phyloP scores from a whole-genome alignment of 2,329 filamentous ascomycete genomes.

The Aureobasidium pullulans region DNA sequence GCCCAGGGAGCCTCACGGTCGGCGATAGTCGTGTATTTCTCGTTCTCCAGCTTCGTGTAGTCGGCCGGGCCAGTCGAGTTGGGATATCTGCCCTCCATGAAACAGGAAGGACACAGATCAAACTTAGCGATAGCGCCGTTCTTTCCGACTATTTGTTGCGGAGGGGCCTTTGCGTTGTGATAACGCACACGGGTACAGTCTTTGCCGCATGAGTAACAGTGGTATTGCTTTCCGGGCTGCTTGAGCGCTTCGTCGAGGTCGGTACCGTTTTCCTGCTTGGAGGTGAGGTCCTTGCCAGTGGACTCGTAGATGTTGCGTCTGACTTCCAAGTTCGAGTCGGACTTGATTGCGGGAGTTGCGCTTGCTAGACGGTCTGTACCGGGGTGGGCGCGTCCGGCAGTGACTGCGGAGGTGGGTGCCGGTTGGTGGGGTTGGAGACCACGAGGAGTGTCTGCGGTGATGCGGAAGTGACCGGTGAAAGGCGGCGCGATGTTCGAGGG shows the following conservation, averaged over 20 bases:
- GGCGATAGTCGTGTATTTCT: constrained; percentile 67
- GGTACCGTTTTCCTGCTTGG: constrained; percentile 51
- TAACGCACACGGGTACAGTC: constrained; percentile 73
- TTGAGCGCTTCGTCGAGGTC: constrained; percentile 52
- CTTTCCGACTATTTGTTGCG: constrained; percentile 34
- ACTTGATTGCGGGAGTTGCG: constrained; percentile 60
- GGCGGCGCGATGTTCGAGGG: constrained; percentile 93
- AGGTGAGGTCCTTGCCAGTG: constrained; percentile 73
- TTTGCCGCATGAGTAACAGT: constrained; percentile 86
- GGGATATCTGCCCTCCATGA: constrained; percentile 75
- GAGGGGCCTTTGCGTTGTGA: constrained; percentile 58
- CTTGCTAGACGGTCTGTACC: constrained; percentile 66
- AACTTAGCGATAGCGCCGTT: constrained; percentile 62
- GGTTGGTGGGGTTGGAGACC: constrained; percentile 95
- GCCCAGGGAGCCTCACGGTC: constrained; percentile 87
- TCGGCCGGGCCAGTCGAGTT: constrained; percentile 69
- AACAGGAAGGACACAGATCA: constrained; percentile 88
- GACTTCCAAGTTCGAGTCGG: constrained; percentile 84
- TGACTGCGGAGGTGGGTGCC: constrained; percentile 60
- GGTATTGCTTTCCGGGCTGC: constrained; percentile 59
- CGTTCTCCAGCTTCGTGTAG: constrained; percentile 84
- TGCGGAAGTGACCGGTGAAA: constrained; percentile 94
- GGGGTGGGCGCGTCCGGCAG: constrained; percentile 52
- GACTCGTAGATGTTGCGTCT: constrained; percentile 93
- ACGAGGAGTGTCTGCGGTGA: constrained; percentile 90